Conservation (phyloP, 1,284 basidiomycete species). For the Tylopilus sp. region DNA sequence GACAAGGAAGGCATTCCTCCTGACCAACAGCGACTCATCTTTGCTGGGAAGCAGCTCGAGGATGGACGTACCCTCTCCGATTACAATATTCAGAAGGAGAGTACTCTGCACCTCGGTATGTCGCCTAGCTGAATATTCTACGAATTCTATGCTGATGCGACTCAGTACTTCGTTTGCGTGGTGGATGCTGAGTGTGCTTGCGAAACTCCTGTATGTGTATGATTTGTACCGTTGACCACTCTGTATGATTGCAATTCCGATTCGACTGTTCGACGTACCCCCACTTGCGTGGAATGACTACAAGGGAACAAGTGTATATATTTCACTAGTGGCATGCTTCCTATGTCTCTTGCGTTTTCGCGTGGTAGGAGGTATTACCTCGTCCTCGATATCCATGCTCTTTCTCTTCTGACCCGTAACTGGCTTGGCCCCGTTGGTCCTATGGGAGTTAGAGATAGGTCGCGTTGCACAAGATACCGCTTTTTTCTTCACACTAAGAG, state of each 20-base stretch:
- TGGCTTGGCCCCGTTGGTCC: not conserved
- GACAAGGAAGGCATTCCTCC: slow-evolving; percentile 74
- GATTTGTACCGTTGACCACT: not conserved
- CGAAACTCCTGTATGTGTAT: not conserved
- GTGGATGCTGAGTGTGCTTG: slow-evolving; percentile 44
- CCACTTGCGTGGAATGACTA: not conserved
- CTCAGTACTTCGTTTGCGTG: slow-evolving; percentile 75
- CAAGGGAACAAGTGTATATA: not conserved
- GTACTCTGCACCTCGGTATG: slow-evolving; percentile 57
- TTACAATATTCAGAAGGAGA: slow-evolving; percentile 68
- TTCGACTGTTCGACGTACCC: not conserved
- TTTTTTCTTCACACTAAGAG: slow-evolving; percentile 91
- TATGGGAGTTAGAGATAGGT: not conserved
- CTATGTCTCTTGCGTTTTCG: slow-evolving; percentile 37
- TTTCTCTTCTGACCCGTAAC: slow-evolving; percentile 23
- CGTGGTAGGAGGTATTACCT: not conserved
- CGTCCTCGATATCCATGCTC: slow-evolving; percentile 14
- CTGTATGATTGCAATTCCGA: not conserved
- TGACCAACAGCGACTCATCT: slow-evolving; percentile 74
- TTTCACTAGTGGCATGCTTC: slow-evolving; percentile 13
- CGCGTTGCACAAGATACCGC: slow-evolving; percentile 28
- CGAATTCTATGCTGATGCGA: not conserved
- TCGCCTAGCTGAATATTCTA: slow-evolving; percentile 29
- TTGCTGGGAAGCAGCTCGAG: slow-evolving; percentile 74
- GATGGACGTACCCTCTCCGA: slow-evolving; percentile 65